These are phyloP conservation scores for Colletotrichum camelliae DNA, from an alignment of 2,329 filamentous ascomycete genomes.

Conservation along the genomic window DNA sequence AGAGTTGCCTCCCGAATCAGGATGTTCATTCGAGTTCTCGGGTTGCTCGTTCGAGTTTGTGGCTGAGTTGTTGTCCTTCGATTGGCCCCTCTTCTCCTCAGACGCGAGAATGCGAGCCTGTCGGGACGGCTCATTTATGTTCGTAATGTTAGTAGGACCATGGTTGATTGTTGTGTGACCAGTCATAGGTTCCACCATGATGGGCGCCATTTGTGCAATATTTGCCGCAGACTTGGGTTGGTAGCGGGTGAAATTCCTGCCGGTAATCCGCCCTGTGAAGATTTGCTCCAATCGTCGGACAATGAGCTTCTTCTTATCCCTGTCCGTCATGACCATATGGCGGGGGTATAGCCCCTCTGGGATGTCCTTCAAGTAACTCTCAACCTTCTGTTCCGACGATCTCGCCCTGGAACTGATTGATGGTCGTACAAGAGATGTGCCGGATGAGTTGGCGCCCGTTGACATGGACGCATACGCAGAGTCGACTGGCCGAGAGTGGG, in stretches of 20 bases:
- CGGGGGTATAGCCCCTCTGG: slow-evolving; percentile 71
- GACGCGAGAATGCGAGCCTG: slow-evolving; percentile 54
- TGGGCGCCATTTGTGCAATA: slow-evolving; percentile 19
- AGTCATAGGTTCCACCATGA: slow-evolving; percentile 32
- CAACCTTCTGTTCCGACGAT: slow-evolving; percentile 64
- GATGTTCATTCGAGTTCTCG: too few relatives aligned
- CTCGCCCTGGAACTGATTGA: slow-evolving; percentile 40
- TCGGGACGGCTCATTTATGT: slow-evolving; percentile 39
- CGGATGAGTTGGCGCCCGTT: slow-evolving; percentile 50
- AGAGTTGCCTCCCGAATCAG: slow-evolving; percentile 17
- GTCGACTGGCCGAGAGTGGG: slow-evolving; percentile 59
- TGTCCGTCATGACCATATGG: slow-evolving; percentile 69
- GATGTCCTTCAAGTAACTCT: slow-evolving; percentile 75
- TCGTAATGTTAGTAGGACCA: slow-evolving; percentile 33
- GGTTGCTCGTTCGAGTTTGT: slow-evolving; percentile 54
- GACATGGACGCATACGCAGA: slow-evolving; percentile 76
- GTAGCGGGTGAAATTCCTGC: slow-evolving; percentile 38
- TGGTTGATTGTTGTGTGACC: slow-evolving; percentile 33
- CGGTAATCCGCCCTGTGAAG: slow-evolving; percentile 73
- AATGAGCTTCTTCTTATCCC: slow-evolving; percentile 77
- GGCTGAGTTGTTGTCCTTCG: slow-evolving; percentile 47
- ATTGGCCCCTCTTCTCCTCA: slow-evolving; percentile 44
- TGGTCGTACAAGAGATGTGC: slow-evolving; percentile 42
- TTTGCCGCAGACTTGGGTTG: slow-evolving; percentile 26
- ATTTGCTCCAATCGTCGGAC: slow-evolving; percentile 80